Conservation (phyloP, 345 rosid species). For the Gossypium sturtianum region DNA sequence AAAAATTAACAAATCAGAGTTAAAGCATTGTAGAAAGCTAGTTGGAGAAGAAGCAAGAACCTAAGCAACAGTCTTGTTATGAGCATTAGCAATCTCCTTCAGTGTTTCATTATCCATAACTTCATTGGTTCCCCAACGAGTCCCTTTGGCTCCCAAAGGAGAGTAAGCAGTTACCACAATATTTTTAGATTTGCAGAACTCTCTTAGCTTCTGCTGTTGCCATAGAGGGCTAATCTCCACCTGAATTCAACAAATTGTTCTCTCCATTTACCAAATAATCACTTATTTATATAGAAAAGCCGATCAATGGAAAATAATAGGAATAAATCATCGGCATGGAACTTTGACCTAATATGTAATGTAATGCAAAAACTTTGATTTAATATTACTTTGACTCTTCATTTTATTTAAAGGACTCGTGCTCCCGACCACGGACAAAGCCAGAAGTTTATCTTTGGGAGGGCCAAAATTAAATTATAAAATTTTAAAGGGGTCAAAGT, state of each 20-base stretch:
- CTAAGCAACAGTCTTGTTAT: conserved; percentile 72
- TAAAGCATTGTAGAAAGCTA: too few species aligned
- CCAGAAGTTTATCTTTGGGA: too few species aligned
- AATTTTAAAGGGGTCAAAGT: too few species aligned
- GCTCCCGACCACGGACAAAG: too few species aligned
- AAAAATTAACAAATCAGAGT: too few species aligned
- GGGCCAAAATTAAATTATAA: too few species aligned
- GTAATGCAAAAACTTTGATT: too few species aligned
- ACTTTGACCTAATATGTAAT: too few species aligned
- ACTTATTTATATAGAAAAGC: neutral
- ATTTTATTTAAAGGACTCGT: too few species aligned
- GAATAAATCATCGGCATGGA: too few species aligned
- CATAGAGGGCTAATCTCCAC: conserved; percentile 84
- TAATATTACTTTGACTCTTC: too few species aligned
- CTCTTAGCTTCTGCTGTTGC: conserved; percentile 66
- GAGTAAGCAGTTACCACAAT: conserved; percentile 54
- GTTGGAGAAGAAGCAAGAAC: conserved; percentile 10
- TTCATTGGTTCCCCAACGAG: conserved; percentile 52
- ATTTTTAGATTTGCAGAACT: conserved; percentile 50
- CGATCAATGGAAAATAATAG: too few species aligned
- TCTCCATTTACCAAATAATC: neutral
- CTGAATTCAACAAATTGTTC: conserved; percentile 18
- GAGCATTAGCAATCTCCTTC: conserved; percentile 53
- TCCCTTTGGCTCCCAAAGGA: conserved; percentile 58
- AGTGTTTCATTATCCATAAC: conserved; percentile 58